phyloP scores from a whole-genome alignment of 768 basidiomycete species.

The Mycena venus region DNA sequence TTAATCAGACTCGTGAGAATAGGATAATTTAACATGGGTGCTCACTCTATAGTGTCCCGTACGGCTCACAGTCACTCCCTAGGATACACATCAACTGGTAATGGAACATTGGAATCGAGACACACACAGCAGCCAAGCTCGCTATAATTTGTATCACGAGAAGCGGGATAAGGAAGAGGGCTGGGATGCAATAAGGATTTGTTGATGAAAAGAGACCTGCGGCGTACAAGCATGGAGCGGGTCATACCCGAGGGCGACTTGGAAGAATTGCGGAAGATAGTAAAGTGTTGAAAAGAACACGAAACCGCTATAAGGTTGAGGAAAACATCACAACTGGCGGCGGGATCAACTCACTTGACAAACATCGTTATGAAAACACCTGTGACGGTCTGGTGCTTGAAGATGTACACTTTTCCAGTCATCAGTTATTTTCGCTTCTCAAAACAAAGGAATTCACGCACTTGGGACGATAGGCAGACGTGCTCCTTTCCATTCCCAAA shows the following conservation, averaged over 20 bases:
- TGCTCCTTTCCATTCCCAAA: conserved; percentile 82
- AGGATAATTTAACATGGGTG: not conserved
- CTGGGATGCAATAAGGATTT: conserved; percentile 33
- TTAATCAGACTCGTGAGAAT: not conserved
- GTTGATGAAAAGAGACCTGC: not conserved
- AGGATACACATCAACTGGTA: not conserved
- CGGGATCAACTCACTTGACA: conserved; percentile 60
- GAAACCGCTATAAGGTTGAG: conserved; percentile 58
- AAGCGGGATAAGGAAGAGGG: conserved; percentile 77
- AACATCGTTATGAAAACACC: conserved; percentile 81
- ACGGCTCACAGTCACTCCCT: conserved; percentile 73
- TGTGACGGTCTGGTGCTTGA: conserved; percentile 73
- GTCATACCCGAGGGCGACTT: conserved; percentile 75
- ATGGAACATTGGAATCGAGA: no score
- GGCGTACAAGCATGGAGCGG: conserved; percentile 63
- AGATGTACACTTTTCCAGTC: conserved; percentile 72
- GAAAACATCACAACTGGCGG: not conserved
- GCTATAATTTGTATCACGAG: conserved; percentile 74
- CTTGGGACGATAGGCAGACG: conserved; percentile 81
- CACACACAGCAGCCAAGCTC: conserved; percentile 66
- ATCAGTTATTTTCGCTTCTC: not conserved
- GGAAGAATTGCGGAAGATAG: conserved; percentile 84
- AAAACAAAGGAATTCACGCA: conserved; percentile 43
- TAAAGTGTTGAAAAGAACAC: conserved; percentile 75
- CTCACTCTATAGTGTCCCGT: conserved; percentile 74